Evolutionary conservation across 2,329 filamentous ascomycete species (phyloP), one percentile per base, ranked within the genome.

Genomic region (Xylaria sp.): DNA sequence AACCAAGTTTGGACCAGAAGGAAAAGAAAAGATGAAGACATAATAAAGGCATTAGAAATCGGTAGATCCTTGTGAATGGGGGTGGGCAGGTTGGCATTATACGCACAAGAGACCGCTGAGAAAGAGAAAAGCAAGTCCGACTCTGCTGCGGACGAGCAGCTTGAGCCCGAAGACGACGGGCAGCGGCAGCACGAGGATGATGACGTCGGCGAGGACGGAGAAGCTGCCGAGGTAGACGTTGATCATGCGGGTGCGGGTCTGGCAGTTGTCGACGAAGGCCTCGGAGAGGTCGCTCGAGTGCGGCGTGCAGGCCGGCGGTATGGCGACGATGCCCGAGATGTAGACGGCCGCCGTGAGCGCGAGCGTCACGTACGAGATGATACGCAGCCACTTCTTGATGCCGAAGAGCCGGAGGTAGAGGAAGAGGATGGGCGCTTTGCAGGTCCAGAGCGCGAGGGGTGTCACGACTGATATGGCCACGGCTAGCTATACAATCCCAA

Each of bases 361-460:
- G 10, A 72, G 61, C 5, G 64, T 71, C 2, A 56, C 13, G 46
- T 63, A 62, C 0, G 71, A 72, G 1, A 48, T 62, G 2, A 65
- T 23, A 1, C 68, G 65, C 2, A 72, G 66, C 69, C 69, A 72
- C 37, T 56, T 64, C 55, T 71, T 71, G 66, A 72, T 50, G 8
- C 69, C 69, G 61, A 72, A 72, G 15, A 71, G 50, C 3, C 69
- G 71, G 39, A 69, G 9, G 28, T 72, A 72, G 23, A 71, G 66
- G 58, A 72, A 71, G 20, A 72, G 58, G 25, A 72, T 65, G 7
- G 71, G 71, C 18, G 71, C 71, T 50, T 72, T 72, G 41, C 71
- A 71, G 13, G 69, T 65, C 71, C 71, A 72, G 25, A 72, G 41
- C 9, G 69, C 60, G 18, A 71, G 20, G 7, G 68, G 65, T 3